Conservation (phyloP, 257 asterid species). For the Gardenia jasminoides region DNA sequence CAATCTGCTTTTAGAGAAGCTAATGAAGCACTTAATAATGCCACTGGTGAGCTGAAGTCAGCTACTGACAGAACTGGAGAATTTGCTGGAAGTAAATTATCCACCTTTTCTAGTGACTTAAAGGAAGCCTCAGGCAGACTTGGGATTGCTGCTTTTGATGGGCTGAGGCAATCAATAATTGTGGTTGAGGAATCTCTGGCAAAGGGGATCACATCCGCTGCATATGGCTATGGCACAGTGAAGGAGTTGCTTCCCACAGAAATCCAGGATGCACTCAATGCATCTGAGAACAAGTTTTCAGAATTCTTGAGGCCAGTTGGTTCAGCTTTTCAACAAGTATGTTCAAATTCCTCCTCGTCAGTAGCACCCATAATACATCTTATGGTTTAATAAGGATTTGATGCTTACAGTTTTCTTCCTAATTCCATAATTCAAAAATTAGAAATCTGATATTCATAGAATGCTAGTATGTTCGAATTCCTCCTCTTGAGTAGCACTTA, state of each 20-base stretch:
- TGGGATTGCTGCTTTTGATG: slow-evolving; percentile 53
- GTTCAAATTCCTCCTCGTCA: slow-evolving; percentile 2
- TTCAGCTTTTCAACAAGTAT: slow-evolving; percentile 62
- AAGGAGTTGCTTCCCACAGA: slow-evolving; percentile 73
- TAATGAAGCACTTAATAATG: slow-evolving; percentile 49
- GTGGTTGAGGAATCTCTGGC: slow-evolving; percentile 56
- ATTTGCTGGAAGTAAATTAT: slow-evolving; percentile 52
- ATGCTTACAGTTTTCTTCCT: too few species aligned
- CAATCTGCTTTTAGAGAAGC: slow-evolving; percentile 38
- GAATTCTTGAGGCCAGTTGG: slow-evolving; percentile 50
- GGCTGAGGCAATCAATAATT: slow-evolving; percentile 46
- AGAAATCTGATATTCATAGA: too few species aligned
- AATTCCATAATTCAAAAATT: too few species aligned
- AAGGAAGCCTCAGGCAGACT: slow-evolving; percentile 62
- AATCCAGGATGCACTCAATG: slow-evolving; percentile 47
- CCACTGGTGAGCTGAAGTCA: slow-evolving; percentile 32
- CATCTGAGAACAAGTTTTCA: slow-evolving; percentile 44
- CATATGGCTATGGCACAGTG: slow-evolving; percentile 56
- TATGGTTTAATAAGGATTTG: too few species aligned
- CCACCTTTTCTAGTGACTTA: slow-evolving; percentile 48
- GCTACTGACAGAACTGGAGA: slow-evolving; percentile 59
- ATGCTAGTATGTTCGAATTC: too few species aligned
- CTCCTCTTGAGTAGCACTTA: too few species aligned
- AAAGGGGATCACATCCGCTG: slow-evolving; percentile 50
- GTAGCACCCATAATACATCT: not conserved